phyloP scores from a whole-genome alignment of 2,329 filamentous ascomycete species.

The Fusarium nygamai region DNA sequence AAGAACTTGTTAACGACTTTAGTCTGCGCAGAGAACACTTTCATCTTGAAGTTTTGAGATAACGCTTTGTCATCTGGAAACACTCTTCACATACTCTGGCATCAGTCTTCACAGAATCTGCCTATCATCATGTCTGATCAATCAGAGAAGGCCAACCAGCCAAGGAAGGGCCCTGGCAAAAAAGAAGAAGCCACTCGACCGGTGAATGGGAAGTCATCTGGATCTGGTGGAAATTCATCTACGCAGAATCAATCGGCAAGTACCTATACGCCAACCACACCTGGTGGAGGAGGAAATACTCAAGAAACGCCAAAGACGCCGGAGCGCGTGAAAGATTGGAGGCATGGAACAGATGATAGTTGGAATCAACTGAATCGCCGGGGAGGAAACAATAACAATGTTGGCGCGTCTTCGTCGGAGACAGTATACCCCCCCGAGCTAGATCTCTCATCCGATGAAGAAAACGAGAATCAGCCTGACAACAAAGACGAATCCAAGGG shows the following conservation, averaged over 20 bases:
- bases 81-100: neutral
- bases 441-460: too few species aligned
- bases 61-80: neutral
- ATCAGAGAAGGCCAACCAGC: neutral
- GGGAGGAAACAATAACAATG: too few species aligned
- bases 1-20: neutral
- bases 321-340: too few species aligned
- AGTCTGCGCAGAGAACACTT: neutral
- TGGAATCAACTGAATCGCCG: too few species aligned
- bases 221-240: neutral
- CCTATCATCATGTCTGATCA: neutral
- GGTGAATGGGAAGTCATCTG: neutral
- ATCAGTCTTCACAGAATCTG: neutral
- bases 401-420: too few species aligned
- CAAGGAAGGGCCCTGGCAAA: neutral
- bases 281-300: neutral
- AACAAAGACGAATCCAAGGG: too few species aligned
- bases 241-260: neutral
- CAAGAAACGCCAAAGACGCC: neutral
- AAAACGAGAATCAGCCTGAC: too few species aligned
- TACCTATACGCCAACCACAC: neutral
- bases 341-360: too few species aligned
- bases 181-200: neutral
- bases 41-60: neutral
- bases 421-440: too few species aligned